Percentiles rank a stretch among this genome's conserved stretches.
Evolutionary conservation across 2,329 filamentous ascomycete species (phyloP).

Genomic region (Fusarium hainanense): DNA sequence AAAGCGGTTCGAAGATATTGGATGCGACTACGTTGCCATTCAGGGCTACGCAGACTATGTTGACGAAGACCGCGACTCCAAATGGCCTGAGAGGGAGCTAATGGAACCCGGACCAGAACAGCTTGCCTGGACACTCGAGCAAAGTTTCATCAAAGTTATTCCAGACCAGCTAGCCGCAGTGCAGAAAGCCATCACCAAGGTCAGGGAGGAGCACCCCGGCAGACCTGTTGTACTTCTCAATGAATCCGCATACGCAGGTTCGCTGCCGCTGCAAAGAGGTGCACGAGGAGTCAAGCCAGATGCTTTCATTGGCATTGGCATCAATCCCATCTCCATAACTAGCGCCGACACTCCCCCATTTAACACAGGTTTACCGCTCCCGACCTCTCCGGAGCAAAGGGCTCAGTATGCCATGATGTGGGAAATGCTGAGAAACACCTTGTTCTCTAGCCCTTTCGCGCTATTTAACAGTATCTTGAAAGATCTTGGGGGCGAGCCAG

Average conservation of each 20-base stretch:
- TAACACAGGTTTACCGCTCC: background rate
- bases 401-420: background rate
- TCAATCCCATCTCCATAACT: constrained; percentile 2
- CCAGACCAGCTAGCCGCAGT: constrained; percentile 1
- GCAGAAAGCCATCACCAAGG: background rate
- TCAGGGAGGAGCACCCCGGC: background rate
- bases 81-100: background rate
- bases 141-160: constrained; percentile 11
- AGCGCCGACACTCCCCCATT: constrained; percentile 1
- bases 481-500: background rate
- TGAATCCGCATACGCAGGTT: background rate
- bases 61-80: constrained; percentile 3
- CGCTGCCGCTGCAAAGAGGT: background rate
- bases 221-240: constrained; percentile 1
- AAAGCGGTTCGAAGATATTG: background rate
- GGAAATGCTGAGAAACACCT: too few species aligned
- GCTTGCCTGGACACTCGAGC: background rate
- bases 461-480: background rate
- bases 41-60: constrained; percentile 14
- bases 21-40: background rate
- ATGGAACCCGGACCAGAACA: constrained; percentile 2
- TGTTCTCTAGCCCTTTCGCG: too few species aligned
- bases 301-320: background rate
- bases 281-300: background rate
- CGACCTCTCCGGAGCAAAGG: background rate